Conservation (phyloP, 805 yeast genomes). For the Yamadazyma phyllophila region DNA sequence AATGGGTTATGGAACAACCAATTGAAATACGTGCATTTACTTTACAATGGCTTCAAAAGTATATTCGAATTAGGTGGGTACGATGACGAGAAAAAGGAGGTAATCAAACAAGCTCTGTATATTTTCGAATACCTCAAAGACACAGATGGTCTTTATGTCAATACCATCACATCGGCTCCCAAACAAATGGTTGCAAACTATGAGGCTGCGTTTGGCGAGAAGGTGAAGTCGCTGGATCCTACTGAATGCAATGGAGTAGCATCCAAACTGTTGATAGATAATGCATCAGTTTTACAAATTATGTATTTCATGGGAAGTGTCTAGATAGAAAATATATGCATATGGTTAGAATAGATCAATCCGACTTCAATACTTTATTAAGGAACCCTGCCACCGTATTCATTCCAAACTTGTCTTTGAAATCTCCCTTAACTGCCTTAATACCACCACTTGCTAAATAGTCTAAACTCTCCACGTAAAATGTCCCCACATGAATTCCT, state of each 20-base stretch:
- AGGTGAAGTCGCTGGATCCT: neutral
- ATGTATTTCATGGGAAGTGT: slow-evolving; percentile 12
- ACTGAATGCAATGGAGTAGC: slow-evolving; percentile 7
- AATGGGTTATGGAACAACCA: slow-evolving; percentile 25
- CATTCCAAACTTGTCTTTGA: slow-evolving; percentile 17
- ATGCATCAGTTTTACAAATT: slow-evolving; percentile 18
- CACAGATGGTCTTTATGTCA: slow-evolving; percentile 14
- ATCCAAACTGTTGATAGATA: slow-evolving; percentile 16
- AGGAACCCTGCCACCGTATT: slow-evolving; percentile 7
- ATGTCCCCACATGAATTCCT: slow-evolving; percentile 34
- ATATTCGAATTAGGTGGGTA: slow-evolving; percentile 1
- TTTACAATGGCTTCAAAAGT: slow-evolving; percentile 24
- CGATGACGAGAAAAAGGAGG: slow-evolving; percentile 10
- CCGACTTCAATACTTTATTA: neutral
- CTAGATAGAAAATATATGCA: neutral
- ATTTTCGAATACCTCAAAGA: slow-evolving; percentile 16
- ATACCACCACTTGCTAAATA: slow-evolving; percentile 22
- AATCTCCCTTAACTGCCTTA: slow-evolving; percentile 25
- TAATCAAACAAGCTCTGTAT: slow-evolving; percentile 16
- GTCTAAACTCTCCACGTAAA: slow-evolving; percentile 35
- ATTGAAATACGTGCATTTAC: slow-evolving; percentile 21
- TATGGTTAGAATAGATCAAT: no score
- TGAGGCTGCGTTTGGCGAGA: slow-evolving; percentile 6
- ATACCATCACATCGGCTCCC: slow-evolving; percentile 5
- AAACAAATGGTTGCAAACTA: slow-evolving; percentile 8